Evolutionary conservation across 129 eudicot species (phyloP), one percentile per base, ranked within the genome.

Genomic region (Lactuca saligna): DNA sequence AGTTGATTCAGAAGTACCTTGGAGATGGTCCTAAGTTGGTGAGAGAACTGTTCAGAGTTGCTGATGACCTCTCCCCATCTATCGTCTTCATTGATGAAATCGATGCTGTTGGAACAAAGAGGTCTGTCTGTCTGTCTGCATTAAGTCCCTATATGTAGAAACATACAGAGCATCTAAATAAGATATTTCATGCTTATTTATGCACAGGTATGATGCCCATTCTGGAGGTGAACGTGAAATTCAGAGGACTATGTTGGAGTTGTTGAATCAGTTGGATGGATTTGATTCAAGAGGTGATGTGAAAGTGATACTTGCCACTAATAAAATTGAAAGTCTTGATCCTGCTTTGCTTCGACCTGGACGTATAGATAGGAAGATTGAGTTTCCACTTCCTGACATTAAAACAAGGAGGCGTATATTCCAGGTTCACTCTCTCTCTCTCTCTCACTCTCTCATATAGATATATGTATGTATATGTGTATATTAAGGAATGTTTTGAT

Each of bases 161-260:
- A 25, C 63, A 42, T 42, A 3, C 9, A 42, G 49, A 8, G 49
- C 3, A 8, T 42, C 12, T 42, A 42, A 42, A 1, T 0, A 42
- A 8, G 49, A 42, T 42, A 9, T 42, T 8, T 42, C 0, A 25
- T 25, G 31, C 12, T 20, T 57, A 0, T 33, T 53, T 48, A 8
- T 76, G 51, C 78, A 91, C 78, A 91, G 97, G 85, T 91, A 88
- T 49, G 98, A 92, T 77, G 98, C 98, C 49, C 89, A 92, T 74
- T 89, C 96, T 35, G 98, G 98, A 2, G 98, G 98, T 72, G 98
- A 92, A 63, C 96, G 98, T 72, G 98, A 92, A 71, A 89, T 92
- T 70, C 98, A 92, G 78, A 86, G 98, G 85, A 92, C 96, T 33
- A 89, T 92, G 96, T 75, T 92, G 84, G 98, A 92, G 34, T 72